Conservation (phyloP, 257 asterid genomes). For the Marsdenia floribunda region DNA sequence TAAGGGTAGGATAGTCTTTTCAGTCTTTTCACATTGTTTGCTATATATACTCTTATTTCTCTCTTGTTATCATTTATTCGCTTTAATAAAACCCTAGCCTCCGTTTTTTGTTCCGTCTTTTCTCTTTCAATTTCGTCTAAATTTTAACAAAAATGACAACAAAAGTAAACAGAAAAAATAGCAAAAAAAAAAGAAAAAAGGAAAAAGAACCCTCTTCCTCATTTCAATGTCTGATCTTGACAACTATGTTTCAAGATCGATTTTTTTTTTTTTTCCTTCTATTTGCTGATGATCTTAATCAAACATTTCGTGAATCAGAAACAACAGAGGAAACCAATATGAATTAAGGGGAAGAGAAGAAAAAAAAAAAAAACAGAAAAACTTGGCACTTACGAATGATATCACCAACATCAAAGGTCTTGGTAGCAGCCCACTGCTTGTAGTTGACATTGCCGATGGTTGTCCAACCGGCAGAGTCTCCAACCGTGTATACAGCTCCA, state of each 20-base stretch:
- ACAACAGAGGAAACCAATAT: background rate
- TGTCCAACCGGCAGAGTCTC: slow-evolving; percentile 90
- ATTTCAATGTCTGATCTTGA: background rate
- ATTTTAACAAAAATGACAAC: too few relatives aligned
- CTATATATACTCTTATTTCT: too few relatives aligned
- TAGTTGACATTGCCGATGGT: slow-evolving; percentile 73
- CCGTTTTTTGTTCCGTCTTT: too few relatives aligned
- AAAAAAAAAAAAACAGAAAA: background rate
- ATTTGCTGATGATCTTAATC: background rate
- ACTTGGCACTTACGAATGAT: slow-evolving; percentile 35
- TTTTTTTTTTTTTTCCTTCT: background rate
- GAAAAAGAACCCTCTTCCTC: too few relatives aligned
- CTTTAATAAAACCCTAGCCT: too few relatives aligned
- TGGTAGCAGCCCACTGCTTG: slow-evolving; percentile 56
- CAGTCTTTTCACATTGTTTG: too few relatives aligned
- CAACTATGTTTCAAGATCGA: background rate
- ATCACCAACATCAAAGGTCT: slow-evolving; percentile 60
- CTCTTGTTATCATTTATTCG: too few relatives aligned
- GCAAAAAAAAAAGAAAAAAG: too few relatives aligned
- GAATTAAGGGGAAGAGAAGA: background rate
- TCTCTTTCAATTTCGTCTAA: too few relatives aligned
- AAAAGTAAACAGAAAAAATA: too few relatives aligned
- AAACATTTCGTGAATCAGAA: background rate
- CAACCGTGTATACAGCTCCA: slow-evolving; percentile 55
- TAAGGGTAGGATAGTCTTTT: too few relatives aligned